Base-by-base conservation (phyloP, 2,329 filamentous ascomycete genomes). In the Fusarium dlaminii region DNA sequence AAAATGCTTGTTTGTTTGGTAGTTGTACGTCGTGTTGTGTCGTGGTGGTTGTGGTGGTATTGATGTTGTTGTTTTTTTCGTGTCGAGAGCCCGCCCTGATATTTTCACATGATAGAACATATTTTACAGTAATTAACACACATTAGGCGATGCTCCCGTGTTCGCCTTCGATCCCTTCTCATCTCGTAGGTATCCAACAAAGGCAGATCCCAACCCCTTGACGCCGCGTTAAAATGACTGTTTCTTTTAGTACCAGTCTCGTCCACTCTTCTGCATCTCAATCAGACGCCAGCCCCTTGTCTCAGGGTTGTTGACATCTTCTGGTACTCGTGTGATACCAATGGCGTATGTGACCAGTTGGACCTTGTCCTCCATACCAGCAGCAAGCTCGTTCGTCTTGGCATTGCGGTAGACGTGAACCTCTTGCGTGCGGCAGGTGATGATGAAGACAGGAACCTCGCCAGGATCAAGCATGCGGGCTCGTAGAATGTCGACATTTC, bases 301-400 rank as follows among this genome's bases (percentile, higher is more conserved):
- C 86, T 99, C 96, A 5, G 95, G 94, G 83, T 99, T 98, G 87
- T 92, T 96, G 76, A 98, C 96, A 77, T 99, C 96, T 81, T 99
- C 96, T 5, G 96, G 92, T 68, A 97, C 91, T 75, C 96, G 89
- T 8, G 96, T 99, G 69, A 99, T 93, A 78, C 96, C 96, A 77
- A 99, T 98, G 73, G 96, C 96, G 80, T 99, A 99, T 5, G 96
- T 98, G 76, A 99, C 96, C 77, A 98, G 91, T 84, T 99, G 96
- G 30, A 99, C 96, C 85, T 95, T 97, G 84, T 99, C 96, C 84
- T 99, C 96, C 95, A 98, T 98, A 48, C 96, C 96, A 18, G 96
- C 96, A 7, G 96, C 95, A 54, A 99, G 90, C 83, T 98, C 88
- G 73, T 92, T 92, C 2, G 92, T 92, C 88, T 99, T 98, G 66